Evolutionary conservation across 1,284 basidiomycete species (phyloP).

Genomic region (Sparassis latifolia): DNA sequence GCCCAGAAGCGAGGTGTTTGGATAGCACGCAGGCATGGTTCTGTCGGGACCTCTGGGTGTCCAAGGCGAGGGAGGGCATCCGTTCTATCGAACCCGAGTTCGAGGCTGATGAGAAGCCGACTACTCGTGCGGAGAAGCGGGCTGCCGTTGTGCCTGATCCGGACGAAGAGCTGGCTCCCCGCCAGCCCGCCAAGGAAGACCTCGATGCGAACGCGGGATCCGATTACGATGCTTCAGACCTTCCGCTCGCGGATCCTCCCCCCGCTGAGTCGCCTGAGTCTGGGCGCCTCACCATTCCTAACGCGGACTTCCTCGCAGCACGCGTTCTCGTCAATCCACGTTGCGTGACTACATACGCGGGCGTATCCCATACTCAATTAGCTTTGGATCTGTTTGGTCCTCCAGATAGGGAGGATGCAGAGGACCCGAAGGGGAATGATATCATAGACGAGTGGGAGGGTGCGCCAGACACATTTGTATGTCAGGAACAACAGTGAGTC

Average conservation of each 20-base stretch:
- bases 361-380: slow-evolving; percentile 88
- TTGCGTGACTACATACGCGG: slow-evolving; percentile 94
- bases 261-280: slow-evolving; percentile 23
- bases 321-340: slow-evolving; percentile 90
- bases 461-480: slow-evolving; percentile 92
- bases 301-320: slow-evolving; percentile 80
- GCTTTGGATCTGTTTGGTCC: slow-evolving; percentile 85
- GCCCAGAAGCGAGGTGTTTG: slow-evolving; percentile 79
- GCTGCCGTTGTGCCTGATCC: slow-evolving; percentile 4
- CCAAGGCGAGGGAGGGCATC: slow-evolving; percentile 72
- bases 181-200: slow-evolving; percentile 37
- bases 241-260: slow-evolving; percentile 31
- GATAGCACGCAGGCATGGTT: slow-evolving; percentile 95
- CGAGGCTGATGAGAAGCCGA: slow-evolving; percentile 6
- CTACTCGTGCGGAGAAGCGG: slow-evolving; percentile 4
- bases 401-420: slow-evolving; percentile 53
- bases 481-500: slow-evolving; percentile 83
- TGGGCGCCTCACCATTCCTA: slow-evolving; percentile 65
- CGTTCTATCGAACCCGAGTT: slow-evolving; percentile 30
- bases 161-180: slow-evolving; percentile 23
- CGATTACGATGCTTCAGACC: slow-evolving; percentile 76
- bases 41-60: slow-evolving; percentile 89
- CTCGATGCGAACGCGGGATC: slow-evolving; percentile 78
- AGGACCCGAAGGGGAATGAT: slow-evolving; percentile 57
- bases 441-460: slow-evolving; percentile 89